Conservation (phyloP, 2,329 filamentous ascomycete genomes). For the Monosporascus sp. region DNA sequence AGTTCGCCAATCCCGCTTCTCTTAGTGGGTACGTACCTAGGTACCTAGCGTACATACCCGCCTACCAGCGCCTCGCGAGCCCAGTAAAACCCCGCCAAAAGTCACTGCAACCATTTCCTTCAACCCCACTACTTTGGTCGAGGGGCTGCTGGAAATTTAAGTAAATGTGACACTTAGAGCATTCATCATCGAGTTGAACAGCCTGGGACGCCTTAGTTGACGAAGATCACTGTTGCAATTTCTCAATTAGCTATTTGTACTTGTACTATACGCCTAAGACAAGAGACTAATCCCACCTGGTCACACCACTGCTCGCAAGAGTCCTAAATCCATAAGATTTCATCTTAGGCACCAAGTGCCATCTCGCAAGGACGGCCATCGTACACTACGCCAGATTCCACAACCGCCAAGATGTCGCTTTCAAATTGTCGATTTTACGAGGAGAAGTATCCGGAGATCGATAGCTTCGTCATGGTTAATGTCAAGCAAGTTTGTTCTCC, state of each 20-base stretch:
- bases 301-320: no score
- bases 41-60: background rate
- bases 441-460: slow-evolving; percentile 96
- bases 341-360: no score
- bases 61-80: background rate
- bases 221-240: no score
- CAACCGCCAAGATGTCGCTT: slow-evolving; percentile 75
- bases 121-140: background rate
- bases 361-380: slow-evolving; percentile 3
- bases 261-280: no score
- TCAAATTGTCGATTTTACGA: slow-evolving; percentile 97
- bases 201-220: no score
- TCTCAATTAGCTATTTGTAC: no score
- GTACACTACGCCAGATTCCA: slow-evolving; percentile 31
- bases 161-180: no score
- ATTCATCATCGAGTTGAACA: no score
- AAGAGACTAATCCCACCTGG: no score
- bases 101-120: slow-evolving; percentile 11
- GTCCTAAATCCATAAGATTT: no score
- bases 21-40: background rate
- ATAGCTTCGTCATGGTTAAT: slow-evolving; percentile 99
- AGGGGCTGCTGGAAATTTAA: no score
- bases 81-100: slow-evolving; percentile 14
- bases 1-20: no score
- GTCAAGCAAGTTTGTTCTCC: slow-evolving; percentile 73